Evolutionary conservation across 495 filamentous ascomycete species (phyloP), one percentile per base, ranked within the genome.

Genomic region (Daldinia grandis): DNA sequence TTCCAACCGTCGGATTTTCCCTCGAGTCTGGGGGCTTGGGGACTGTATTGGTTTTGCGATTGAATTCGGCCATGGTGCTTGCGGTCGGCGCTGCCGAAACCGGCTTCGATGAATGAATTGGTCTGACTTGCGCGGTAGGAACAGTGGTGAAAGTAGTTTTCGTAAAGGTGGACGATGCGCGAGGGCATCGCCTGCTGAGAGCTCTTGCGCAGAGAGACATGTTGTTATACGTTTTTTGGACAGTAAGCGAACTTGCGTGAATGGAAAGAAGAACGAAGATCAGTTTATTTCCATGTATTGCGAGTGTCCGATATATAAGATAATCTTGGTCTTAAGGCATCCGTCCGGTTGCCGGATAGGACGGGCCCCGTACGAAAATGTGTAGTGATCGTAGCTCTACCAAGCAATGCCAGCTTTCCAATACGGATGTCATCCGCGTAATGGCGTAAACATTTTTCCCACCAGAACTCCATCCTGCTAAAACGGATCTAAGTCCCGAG

Each of bases 1-100:
- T 69, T 14, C 70, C 73, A 5, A 71, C 31, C 2, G 64, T 60
- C 1, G 73, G 73, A 6, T 76, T 74, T 37, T 76, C 62, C 25
- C 59, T 53, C 1, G 71, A 62, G 10, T 68, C 74, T 2, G 74
- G 74, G 2, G 74, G 74, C 9, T 42, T 58, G 1, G 70, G 70
- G 6, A 69, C 37, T 9, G 27, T 38, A 1, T 63, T 27, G 7
- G 47, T 55, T 30, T 53, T 67, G 6, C 55, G 33, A n/a, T 28
- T 54, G 31, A 64, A 67, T 37, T 64, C 64, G 21, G 63, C 21
- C 12, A 63, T 58, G 7, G 49, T 6, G 37, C 8, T 60, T 10
- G 59, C 12, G 0, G 69, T 64, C 2, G 68, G 33, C n/a, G 57
- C 6, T 7, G 65, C 65, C 27, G 54, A 58, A 31, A 19, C 53